These are phyloP conservation scores for Strobilomyces confusus DNA, from an alignment of 768 basidiomycete species.

Conservation along the genomic window DNA sequence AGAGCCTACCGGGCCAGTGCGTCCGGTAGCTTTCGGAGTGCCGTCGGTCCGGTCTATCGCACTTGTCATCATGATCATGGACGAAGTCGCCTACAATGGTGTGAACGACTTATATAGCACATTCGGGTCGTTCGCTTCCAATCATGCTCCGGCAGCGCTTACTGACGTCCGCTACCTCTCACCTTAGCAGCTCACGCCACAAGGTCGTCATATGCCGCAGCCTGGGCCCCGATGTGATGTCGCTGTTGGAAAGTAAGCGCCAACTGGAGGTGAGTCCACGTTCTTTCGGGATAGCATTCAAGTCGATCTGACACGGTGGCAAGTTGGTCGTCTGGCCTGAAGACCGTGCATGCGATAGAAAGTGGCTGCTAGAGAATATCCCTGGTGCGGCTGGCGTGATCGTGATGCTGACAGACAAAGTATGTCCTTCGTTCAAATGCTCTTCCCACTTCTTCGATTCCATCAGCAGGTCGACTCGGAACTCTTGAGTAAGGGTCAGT, in stretches of 20 bases:
- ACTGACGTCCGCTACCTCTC: constrained; percentile 26
- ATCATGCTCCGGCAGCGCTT: constrained; percentile 6
- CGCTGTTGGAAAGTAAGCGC: constrained; percentile 42
- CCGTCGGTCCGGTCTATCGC: constrained; percentile 1
- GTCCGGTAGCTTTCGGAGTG: background rate
- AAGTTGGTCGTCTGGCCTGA: constrained; percentile 51
- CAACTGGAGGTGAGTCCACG: constrained; percentile 49
- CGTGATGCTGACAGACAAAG: constrained; percentile 71
- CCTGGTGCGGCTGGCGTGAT: constrained; percentile 60
- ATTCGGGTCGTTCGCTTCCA: constrained; percentile 24
- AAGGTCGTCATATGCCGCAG: constrained; percentile 58
- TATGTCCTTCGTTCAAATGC: constrained; percentile 22
- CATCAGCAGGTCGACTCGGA: constrained; percentile 63
- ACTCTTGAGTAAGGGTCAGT: constrained; percentile 40
- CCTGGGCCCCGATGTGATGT: constrained; percentile 63
- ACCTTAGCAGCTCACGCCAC: constrained; percentile 22
- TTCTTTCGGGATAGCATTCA: background rate
- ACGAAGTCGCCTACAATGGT: background rate
- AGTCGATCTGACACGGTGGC: background rate
- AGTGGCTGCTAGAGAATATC: constrained; percentile 74
- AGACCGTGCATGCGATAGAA: constrained; percentile 51
- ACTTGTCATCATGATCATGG: background rate
- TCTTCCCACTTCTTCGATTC: background rate
- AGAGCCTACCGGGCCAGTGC: too few relatives aligned
- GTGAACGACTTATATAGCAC: too few relatives aligned